These are phyloP conservation scores for Xylaria sp. DNA, from an alignment of 2,329 filamentous ascomycete genomes.

Conservation along the genomic window DNA sequence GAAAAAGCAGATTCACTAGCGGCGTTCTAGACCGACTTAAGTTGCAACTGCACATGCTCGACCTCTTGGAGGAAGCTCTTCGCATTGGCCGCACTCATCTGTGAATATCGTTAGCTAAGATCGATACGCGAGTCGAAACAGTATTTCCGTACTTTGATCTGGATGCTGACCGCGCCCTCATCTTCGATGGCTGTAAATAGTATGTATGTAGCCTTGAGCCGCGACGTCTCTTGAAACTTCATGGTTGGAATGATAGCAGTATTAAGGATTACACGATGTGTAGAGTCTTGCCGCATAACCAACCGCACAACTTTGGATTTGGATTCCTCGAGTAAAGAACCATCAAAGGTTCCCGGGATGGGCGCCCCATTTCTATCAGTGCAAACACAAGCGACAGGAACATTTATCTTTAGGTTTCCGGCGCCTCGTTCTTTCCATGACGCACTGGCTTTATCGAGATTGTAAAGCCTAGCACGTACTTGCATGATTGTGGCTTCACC, in stretches of 20 bases:
- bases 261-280: conserved; percentile 87
- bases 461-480: conserved; percentile 85
- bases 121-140: background rate
- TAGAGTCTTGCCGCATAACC: conserved; percentile 91
- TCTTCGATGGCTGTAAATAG: conserved; percentile 73
- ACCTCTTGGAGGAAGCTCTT: conserved; percentile 64
- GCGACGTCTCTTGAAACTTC: conserved; percentile 81
- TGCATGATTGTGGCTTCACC: conserved; percentile 80
- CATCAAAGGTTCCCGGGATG: conserved; percentile 66
- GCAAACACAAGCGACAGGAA: conserved; percentile 67
- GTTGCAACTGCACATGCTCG: conserved; percentile 61
- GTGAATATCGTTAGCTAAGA: conserved; percentile 10
- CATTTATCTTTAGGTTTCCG: conserved; percentile 87
- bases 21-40: conserved; percentile 53
- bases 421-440: conserved; percentile 92
- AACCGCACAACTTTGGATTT: conserved; percentile 73
- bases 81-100: conserved; percentile 66
- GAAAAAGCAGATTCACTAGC: conserved; percentile 30
- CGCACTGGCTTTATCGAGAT: conserved; percentile 73
- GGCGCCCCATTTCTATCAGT: conserved; percentile 63
- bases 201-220: conserved; percentile 76
- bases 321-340: conserved; percentile 61
- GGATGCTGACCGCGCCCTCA: conserved; percentile 66
- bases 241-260: conserved; percentile 81
- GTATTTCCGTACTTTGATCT: conserved; percentile 65